Evolutionary conservation across 106 monocot genomes (phyloP).

Genomic region (Alisma plantagoaquatica): DNA sequence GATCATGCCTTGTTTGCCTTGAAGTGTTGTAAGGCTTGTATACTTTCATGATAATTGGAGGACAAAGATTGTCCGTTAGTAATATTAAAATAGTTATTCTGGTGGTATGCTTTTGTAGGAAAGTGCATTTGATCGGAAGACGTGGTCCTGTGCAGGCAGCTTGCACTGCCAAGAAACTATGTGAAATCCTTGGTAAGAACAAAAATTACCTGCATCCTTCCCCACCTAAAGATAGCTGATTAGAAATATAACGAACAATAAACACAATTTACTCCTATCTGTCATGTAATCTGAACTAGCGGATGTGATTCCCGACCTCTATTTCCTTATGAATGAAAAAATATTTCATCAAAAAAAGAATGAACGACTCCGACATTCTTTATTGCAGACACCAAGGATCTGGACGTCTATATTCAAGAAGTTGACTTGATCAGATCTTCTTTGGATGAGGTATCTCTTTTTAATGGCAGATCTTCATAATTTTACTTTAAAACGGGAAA

Average conservation of each 20-base stretch:
- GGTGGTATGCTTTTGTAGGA: constrained; percentile 23
- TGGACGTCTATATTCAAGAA: constrained; percentile 57
- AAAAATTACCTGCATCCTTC: background rate
- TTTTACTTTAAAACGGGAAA: too few species aligned
- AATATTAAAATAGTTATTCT: background rate
- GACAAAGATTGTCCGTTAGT: background rate
- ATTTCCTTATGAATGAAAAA: too few species aligned
- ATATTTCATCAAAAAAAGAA: background rate
- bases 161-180: constrained; percentile 91
- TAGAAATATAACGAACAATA: too few species aligned
- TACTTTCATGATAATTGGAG: background rate
- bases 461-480: too few species aligned
- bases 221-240: background rate
- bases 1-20: constrained; percentile 67
- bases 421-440: constrained; percentile 50
- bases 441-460: constrained; percentile 58
- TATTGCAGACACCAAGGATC: constrained; percentile 57
- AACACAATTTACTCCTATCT: too few species aligned
- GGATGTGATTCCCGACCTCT: too few species aligned
- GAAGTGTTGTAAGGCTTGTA: constrained; percentile 72
- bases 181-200: constrained; percentile 82
- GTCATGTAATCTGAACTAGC: too few species aligned
- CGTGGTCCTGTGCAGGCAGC: constrained; percentile 97
- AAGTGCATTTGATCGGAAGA: constrained; percentile 80
- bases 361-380: background rate